A percentile compares a stretch with the other conserved stretches of the same genome.
phyloP scores from a whole-genome alignment of 192 early-diverging fungal genomes.

The Gaertneriomyces sp. region DNA sequence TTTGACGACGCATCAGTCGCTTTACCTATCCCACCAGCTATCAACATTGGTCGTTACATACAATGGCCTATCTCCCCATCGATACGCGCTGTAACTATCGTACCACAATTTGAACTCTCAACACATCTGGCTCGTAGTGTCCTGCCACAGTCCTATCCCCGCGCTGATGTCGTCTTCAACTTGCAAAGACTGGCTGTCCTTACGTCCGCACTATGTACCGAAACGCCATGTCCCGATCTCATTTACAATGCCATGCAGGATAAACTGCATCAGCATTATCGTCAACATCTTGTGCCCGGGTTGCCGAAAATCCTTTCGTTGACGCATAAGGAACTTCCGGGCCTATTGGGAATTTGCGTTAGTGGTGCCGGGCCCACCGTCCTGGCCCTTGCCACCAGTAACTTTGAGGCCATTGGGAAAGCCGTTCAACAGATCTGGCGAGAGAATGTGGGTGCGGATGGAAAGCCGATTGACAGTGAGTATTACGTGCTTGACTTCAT shows the following conservation, averaged over 20 bases:
- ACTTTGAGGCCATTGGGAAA: slow-evolving; percentile 82
- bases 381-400: slow-evolving; percentile 75
- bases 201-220: slow-evolving; percentile 68
- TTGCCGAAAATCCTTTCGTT: slow-evolving; percentile 78
- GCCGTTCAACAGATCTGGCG: slow-evolving; percentile 61
- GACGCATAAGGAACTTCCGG: slow-evolving; percentile 70
- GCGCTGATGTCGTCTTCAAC: slow-evolving; percentile 89
- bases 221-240: slow-evolving; percentile 53
- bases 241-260: slow-evolving; percentile 94
- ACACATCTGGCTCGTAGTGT: slow-evolving; percentile 89
- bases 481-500: slow-evolving; percentile 47
- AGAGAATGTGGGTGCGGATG: slow-evolving; percentile 48
- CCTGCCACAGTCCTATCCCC: slow-evolving; percentile 71
- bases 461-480: slow-evolving; percentile 36
- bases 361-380: slow-evolving; percentile 97
- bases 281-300: slow-evolving; percentile 91
- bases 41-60: slow-evolving; percentile 33
- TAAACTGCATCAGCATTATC: slow-evolving; percentile 93
- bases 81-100: slow-evolving; percentile 40
- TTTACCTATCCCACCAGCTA: slow-evolving; percentile 12
- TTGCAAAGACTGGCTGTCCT: slow-evolving; percentile 93
- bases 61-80: slow-evolving; percentile 24
- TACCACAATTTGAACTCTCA: slow-evolving; percentile 88
- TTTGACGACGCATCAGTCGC: not conserved
- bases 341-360: slow-evolving; percentile 87